A percentile compares a stretch with the other conserved stretches of the same genome.
Evolutionary conservation across 2,329 filamentous ascomycete genomes (phyloP).

Genomic region (Verticillium nonalfalfae): DNA sequence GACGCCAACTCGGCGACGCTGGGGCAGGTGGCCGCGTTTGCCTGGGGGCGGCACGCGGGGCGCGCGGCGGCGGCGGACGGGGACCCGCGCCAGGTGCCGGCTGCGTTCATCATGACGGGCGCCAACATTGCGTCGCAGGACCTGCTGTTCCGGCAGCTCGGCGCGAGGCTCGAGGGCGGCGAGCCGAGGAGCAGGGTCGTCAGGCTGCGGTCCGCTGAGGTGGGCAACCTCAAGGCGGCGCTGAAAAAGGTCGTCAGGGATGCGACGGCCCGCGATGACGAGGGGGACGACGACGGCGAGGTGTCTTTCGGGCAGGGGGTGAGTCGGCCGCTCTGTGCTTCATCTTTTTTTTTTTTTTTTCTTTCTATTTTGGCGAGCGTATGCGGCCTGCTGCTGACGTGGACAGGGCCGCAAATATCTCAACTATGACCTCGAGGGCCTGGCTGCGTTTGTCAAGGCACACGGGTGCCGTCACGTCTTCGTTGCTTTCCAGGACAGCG

Average conservation of each 20-base stretch:
- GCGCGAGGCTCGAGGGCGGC: slow-evolving; percentile 43
- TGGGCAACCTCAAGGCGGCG: slow-evolving; percentile 65
- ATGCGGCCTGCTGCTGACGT: not conserved
- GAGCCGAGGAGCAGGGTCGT: slow-evolving; percentile 54
- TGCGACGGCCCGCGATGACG: slow-evolving; percentile 39
- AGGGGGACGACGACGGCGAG: slow-evolving; percentile 50
- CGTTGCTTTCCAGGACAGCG: slow-evolving; percentile 73
- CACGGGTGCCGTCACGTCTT: slow-evolving; percentile 54
- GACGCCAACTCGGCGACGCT: slow-evolving; percentile 57
- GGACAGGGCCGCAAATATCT: slow-evolving; percentile 57
- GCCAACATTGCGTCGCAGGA: slow-evolving; percentile 73
- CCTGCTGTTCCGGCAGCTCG: slow-evolving; percentile 66
- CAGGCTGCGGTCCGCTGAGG: slow-evolving; percentile 62
- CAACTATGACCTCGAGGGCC: slow-evolving; percentile 71
- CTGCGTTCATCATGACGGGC: slow-evolving; percentile 69
- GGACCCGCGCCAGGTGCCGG: slow-evolving; percentile 26
- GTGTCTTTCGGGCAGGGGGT: slow-evolving; percentile 40
- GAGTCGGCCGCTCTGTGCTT: slow-evolving; percentile 15
- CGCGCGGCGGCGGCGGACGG: not conserved
- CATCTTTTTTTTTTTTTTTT: too few relatives aligned
- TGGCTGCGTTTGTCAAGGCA: slow-evolving; percentile 53
- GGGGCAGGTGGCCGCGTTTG: slow-evolving; percentile 50
- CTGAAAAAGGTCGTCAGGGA: slow-evolving; percentile 69
- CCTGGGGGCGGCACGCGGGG: slow-evolving; percentile 23
- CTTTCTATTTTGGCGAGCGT: too few relatives aligned